Evolutionary conservation across 1,284 basidiomycete genomes (phyloP), one percentile per base, ranked within the genome.

Genomic region (Tilletia indica): DNA sequence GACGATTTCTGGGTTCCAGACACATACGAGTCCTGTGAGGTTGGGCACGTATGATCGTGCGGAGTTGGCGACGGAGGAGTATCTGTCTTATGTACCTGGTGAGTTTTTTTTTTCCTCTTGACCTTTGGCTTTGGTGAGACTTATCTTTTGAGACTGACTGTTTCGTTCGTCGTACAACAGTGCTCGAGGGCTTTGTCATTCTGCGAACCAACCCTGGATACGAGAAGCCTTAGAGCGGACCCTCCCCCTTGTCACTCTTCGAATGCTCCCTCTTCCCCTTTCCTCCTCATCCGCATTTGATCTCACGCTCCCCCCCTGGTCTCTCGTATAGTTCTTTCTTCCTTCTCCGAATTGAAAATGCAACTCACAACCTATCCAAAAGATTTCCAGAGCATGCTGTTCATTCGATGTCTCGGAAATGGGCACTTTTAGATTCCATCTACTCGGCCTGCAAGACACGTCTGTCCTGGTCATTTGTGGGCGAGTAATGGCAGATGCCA

Each of bases 51-150:
- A 90, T 16, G 96, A 99, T 83, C 88, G 97, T 64, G 94, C 93
- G 3, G 97, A 99, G 86, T 86, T 99, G 78, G 97, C 93, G 19
- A 98, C 95, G 39, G 97, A 98, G 85, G 96, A 99, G 86, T 98
- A 89, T 85, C 92, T 98, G 80, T 91, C 94, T 9, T 99, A 92
- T 85, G 89, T 90, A 67, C 90, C 90, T 78, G 92, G 95, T 97
- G 85, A 93, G 94, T 73, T 91, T 96, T 79, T 91, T 34, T 69
- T 74, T 21, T 8, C 47, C 68, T 39, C 39, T 21, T 36, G 16
- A 9, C 34, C 21, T 34, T n/a, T 39, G 0, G n/a, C 16, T 19
- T 38, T 38, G 9, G 38, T 25, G n/a, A 63, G 38, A 45, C 25
- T 31, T 31, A 31, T 31, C 25, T 31, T 31, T 31, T 31, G 25